Percentiles rank a stretch among this genome's conserved stretches.
Conservation (phyloP, 257 asterid species). For the Linderniella brevidens region DNA sequence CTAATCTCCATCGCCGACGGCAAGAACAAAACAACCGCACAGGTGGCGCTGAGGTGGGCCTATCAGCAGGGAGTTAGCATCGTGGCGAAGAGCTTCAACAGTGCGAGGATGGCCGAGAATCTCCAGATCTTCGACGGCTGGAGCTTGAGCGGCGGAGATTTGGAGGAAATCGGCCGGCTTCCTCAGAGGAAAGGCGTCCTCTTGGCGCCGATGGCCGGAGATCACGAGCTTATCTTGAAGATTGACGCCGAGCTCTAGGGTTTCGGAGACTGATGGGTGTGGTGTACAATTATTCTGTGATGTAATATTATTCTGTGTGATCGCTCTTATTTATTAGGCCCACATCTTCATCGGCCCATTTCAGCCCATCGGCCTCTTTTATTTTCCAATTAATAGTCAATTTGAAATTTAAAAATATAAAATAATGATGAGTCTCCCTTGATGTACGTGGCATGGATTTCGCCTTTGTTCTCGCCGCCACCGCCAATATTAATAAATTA, state of each 20-base stretch:
- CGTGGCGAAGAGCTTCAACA: conserved; percentile 41
- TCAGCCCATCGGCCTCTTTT: too few species aligned
- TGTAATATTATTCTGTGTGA: too few species aligned
- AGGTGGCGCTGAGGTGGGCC: conserved; percentile 51
- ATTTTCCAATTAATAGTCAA: too few species aligned
- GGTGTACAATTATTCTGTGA: too few species aligned
- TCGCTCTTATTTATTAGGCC: too few species aligned
- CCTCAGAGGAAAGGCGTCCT: conserved; percentile 24
- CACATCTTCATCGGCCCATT: too few species aligned
- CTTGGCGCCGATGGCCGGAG: conserved; percentile 22
- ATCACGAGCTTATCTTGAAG: conserved; percentile 27
- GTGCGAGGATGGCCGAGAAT: conserved; percentile 44
- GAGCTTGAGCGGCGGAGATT: conserved; percentile 24
- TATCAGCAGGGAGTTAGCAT: conserved; percentile 41
- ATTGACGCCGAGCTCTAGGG: conserved; percentile 25
- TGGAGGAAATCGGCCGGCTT: conserved; percentile 19
- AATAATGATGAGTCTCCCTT: too few species aligned
- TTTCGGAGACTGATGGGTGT: too few species aligned
- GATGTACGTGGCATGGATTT: too few species aligned
- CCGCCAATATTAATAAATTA: too few species aligned
- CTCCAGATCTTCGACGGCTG: conserved; percentile 32
- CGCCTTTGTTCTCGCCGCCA: too few species aligned
- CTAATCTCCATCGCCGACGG: conserved; percentile 23
- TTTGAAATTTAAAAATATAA: too few species aligned
- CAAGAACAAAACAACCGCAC: conserved; percentile 32